Base-by-base conservation (phyloP, 75 land plant species). In the Sequoia sempervirens region DNA sequence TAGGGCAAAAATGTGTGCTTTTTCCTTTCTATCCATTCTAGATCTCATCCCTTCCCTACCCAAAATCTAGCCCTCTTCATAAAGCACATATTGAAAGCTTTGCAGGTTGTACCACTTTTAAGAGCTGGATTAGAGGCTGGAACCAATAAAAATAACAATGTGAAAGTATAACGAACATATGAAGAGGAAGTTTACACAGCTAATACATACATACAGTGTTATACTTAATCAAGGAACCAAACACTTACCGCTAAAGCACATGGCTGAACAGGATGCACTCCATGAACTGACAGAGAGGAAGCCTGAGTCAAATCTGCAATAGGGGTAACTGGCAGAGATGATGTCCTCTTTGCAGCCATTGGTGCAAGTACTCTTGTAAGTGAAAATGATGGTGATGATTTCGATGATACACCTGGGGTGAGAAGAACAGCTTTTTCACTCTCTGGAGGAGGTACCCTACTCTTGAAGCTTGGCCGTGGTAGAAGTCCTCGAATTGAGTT, bases 311-410 rank as follows among this genome's bases (percentile, higher is more conserved):
- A 53, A 58, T 85, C 88, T 52, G 85, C 76, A 80, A 80, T 45
- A 38, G 87, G 90, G 37, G 89, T 87, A 66, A 87, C 89, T 75
- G 97, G 97, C 38, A 95, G 85, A 13, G 97, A 95, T 12, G 94
- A 91, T 85, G 95, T 89, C 80, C 92, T 86, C 54, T 91, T 93
- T 58, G 87, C 84, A 64, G 88, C 84, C 54, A 93, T 88, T 14
- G 88, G 89, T 66, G 82, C 89, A 50, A 93, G 88, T 20, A 91
- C 82, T 84, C 83, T 91, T 18, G 92, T 75, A 8, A 91, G 56
- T 18, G 92, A 90, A 58, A 86, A 89, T 56, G 94, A 89, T 66
- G 47, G 89, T 41, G 47, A 12, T 32, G 76, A 70, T 43, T 75
- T 54, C 14, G 86, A 84, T 34, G 87, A 81, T 69, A 78, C 80